phyloP scores from a whole-genome alignment of 1,284 basidiomycete genomes.

The Ustilago trichophora region DNA sequence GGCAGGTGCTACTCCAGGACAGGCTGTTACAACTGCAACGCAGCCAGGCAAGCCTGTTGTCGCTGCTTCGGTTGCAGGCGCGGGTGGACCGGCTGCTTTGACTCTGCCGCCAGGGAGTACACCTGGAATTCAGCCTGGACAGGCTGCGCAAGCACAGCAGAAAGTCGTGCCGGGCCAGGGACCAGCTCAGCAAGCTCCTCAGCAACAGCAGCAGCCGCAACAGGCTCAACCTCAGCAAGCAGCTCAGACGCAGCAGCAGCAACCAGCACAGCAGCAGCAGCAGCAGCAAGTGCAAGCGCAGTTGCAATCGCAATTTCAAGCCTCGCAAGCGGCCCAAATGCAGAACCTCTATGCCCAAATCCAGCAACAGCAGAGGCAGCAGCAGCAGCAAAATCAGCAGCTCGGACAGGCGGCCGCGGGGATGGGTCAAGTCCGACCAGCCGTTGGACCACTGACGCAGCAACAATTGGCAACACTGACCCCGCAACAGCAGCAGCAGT shows the following conservation, averaged over 20 bases:
- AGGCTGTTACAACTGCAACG: slow-evolving; percentile 2
- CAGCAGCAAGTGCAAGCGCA: slow-evolving; percentile 34
- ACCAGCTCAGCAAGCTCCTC: slow-evolving; percentile 8
- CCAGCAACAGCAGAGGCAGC: slow-evolving; percentile 41
- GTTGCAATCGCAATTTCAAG: slow-evolving; percentile 27
- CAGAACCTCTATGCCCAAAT: slow-evolving; percentile 46
- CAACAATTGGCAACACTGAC: slow-evolving; percentile 37
- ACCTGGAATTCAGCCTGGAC: slow-evolving; percentile 9
- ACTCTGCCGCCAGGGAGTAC: slow-evolving; percentile 17
- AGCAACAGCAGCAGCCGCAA: slow-evolving; percentile 15
- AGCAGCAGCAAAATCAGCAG: slow-evolving; percentile 32
- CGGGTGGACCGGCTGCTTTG: slow-evolving; percentile 7
- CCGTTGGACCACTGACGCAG: slow-evolving; percentile 27
- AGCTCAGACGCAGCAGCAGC: slow-evolving; percentile 8
- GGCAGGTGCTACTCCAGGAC: slow-evolving; percentile 2
- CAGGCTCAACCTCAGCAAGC: slow-evolving; percentile 15
- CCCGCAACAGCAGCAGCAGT: slow-evolving; percentile 43
- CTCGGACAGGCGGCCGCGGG: slow-evolving; percentile 15
- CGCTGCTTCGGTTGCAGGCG: not conserved
- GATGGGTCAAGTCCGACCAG: slow-evolving; percentile 23
- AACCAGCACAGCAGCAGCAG: slow-evolving; percentile 20
- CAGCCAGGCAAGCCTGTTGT: slow-evolving; percentile 20
- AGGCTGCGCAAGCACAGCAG: slow-evolving; percentile 14
- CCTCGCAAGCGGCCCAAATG: slow-evolving; percentile 38
- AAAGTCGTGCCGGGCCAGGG: slow-evolving; percentile 6